Percentiles rank a stretch among this genome's conserved stretches.
phyloP scores from a whole-genome alignment of 2,329 filamentous ascomycete species.

The Colletotrichum lini region DNA sequence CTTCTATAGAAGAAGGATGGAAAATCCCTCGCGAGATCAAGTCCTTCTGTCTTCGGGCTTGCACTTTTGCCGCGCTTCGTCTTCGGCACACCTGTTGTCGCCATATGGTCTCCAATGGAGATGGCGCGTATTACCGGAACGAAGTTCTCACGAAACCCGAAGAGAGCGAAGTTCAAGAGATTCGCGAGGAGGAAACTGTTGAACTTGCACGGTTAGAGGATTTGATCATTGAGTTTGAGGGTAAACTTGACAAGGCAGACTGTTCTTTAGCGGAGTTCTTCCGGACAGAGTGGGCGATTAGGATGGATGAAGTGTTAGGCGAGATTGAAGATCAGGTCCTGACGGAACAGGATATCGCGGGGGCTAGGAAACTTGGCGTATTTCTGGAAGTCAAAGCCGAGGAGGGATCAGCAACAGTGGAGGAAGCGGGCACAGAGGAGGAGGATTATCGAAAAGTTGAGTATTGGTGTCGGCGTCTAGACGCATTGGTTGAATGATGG shows the following conservation, averaged over 20 bases:
- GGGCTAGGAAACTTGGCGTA: background rate
- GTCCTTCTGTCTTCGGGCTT: no score
- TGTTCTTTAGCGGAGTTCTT: background rate
- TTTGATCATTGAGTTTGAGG: background rate
- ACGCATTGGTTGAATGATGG: background rate
- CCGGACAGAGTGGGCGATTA: background rate
- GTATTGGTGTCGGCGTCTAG: background rate
- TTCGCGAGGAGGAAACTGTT: background rate
- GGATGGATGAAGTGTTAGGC: background rate
- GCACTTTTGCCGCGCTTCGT: no score
- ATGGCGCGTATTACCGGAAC: no score
- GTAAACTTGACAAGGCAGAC: background rate
- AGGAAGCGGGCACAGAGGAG: no score
- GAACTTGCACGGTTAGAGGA: background rate
- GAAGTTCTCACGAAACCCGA: no score
- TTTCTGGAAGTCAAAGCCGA: background rate
- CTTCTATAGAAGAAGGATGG: no score
- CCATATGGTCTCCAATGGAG: no score
- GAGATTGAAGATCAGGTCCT: background rate
- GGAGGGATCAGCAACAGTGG: no score
- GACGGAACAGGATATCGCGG: background rate
- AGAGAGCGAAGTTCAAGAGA: background rate
- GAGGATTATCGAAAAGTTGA: rapidly evolving
- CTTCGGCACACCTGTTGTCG: no score
- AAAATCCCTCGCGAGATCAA: no score